phyloP scores from a whole-genome alignment of 2,329 filamentous ascomycete genomes.

The Penicillium italicum region DNA sequence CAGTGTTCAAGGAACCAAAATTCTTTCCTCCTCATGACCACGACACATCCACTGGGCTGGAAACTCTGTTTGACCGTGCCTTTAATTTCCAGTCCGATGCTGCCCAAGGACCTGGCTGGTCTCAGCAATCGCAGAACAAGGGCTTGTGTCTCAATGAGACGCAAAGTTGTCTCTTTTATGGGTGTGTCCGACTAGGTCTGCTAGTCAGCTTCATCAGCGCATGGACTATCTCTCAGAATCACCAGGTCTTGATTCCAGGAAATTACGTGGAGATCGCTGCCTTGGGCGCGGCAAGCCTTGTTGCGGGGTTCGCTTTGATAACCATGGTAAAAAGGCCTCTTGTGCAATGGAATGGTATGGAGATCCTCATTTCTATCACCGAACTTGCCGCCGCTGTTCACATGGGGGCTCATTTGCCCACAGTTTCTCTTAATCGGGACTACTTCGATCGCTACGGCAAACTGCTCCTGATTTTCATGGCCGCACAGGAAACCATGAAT shows the following conservation, averaged over 20 bases:
- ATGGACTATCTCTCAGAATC: slow-evolving; percentile 35
- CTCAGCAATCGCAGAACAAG: slow-evolving; percentile 11
- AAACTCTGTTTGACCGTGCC: slow-evolving; percentile 45
- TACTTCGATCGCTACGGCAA: slow-evolving; percentile 42
- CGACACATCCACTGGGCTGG: slow-evolving; percentile 45
- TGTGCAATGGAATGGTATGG: slow-evolving; percentile 37
- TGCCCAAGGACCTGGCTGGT: slow-evolving; percentile 20
- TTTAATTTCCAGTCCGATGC: slow-evolving; percentile 41
- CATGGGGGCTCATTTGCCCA: slow-evolving; percentile 36
- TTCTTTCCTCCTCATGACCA: slow-evolving; percentile 46
- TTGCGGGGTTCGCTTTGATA: slow-evolving; percentile 41
- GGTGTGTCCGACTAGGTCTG: slow-evolving; percentile 30
- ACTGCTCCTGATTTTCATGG: slow-evolving; percentile 39
- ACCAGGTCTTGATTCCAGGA: slow-evolving; percentile 30
- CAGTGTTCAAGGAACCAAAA: slow-evolving; percentile 43
- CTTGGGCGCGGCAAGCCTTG: slow-evolving; percentile 39
- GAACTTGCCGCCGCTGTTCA: slow-evolving; percentile 40
- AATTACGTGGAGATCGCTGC: slow-evolving; percentile 39
- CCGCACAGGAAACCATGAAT: slow-evolving; percentile 36
- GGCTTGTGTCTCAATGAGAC: slow-evolving; percentile 8
- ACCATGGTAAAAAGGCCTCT: slow-evolving; percentile 38
- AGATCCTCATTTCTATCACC: slow-evolving; percentile 38
- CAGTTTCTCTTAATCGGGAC: slow-evolving; percentile 28
- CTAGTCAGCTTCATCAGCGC: slow-evolving; percentile 30
- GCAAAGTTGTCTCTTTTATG: slow-evolving; percentile 23